Base-by-base conservation (phyloP, 225 moss, liverwort and hornwort genomes). In the Polytrichum commune region DNA sequence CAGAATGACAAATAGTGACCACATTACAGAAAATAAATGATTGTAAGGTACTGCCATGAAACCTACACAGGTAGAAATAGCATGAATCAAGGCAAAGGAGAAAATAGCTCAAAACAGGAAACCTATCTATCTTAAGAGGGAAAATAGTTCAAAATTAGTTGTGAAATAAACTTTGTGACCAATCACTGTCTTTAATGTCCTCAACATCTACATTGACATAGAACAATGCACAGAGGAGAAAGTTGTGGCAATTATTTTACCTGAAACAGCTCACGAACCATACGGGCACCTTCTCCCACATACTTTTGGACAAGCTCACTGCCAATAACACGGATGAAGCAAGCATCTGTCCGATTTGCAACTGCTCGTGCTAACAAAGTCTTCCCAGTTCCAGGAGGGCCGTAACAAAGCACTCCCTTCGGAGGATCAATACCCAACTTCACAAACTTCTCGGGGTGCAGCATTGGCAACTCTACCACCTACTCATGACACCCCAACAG, bases 181-280 rank as follows among this genome's bases (percentile, higher is more conserved):
- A 46, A 16, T 46, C 3, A 46, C 13, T 7, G 7, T 13, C 46
- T 46, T 46, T 46, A 46, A 46, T 46, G 46, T 46, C 46, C 13
- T 46, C 46, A 46, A 46, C 46, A 46, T 16, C 46, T 46, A 46
- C 13, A 4, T 46, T 46, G 16, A 16, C 46, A 46, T 13, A 46
- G 4, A 46, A 16, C 16, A 46, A 4, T 58, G 58, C 22, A 58
- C 55, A 57, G 20, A 22, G 22, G n/a, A 30, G 55, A 53, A 23
- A 22, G 18, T 30, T 26, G 24, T 6, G 7, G 58, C 22, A 22
- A 13, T 20, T 6, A 65, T 18, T 62, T 53, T 74, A 94, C 97
- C 91, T 94, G 92, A 56, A 97, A 97, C 60, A 97, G 92, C 74
- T 97, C 97, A 62, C 97, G 90, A 71, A 97, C 97, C 97, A 97